Evolutionary conservation across 208 protist species (phyloP), one percentile per base, ranked within the genome.

Genomic region (Wallacemonas rigidus): DNA sequence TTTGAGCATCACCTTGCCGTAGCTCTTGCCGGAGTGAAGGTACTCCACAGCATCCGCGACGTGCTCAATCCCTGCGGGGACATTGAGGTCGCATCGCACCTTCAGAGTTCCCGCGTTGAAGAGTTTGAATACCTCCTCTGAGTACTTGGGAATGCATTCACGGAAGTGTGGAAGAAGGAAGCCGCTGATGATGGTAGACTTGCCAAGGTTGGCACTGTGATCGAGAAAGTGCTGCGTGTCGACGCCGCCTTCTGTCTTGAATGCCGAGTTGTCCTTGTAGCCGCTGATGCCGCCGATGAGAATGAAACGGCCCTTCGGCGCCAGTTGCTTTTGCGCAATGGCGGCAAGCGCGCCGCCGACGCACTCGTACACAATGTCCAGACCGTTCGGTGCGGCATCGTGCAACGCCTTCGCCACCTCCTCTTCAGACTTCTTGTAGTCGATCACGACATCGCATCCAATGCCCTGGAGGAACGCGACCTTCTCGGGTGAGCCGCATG

Each of bases 351-450:
- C 65, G 26, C 82, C 82, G 57, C 85, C 87, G 9, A 88, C 77
- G 40, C 77, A 67, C 69, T 89, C 82, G 70, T 90, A 90, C 36
- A 90, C 69, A 17, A 88, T 62, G 57, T 90, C 72, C 39, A 90
- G 69, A 17, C 82, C 84, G 67, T 76, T 69, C 14, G 81, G 86
- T 3, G 80, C 82, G 11, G 72, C 75, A 0, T 44, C 45, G 9
- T 14, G 36, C 61, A 89, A 67, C 48, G 71, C 76, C 48, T 68
- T 57, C 35, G 0, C 36, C 17, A 89, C 39, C 58, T 76, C 69
- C n/a, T 83, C 80, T 35, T 67, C 61, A 15, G 67, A 44, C 17
- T 58, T 71, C 35, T 75, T 86, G 74, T 88, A 88, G 73, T 87
- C 69, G 47, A 92, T 86, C 35, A 78, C 78, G 5, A 75, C 44